A percentile compares a stretch with the other conserved stretches of the same genome.
These are phyloP conservation scores for Ambrosia trifida DNA, from an alignment of 129 eudicot genomes.

Conservation along the genomic window DNA sequence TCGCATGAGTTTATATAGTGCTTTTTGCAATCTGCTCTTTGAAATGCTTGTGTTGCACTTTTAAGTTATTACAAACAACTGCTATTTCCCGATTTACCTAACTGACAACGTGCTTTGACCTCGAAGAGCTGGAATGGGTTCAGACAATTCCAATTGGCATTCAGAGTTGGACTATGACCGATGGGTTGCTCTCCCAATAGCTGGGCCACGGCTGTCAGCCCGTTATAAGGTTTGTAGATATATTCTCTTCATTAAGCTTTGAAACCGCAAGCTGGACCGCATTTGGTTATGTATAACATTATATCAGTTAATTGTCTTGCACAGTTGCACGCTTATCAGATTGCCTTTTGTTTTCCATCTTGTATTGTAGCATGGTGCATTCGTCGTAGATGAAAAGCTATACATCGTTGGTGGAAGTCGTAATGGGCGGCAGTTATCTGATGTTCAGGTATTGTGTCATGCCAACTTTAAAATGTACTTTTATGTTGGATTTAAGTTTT, in stretches of 20 bases:
- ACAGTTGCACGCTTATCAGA: not conserved
- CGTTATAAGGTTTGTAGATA: slow-evolving; percentile 65
- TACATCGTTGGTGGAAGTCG: slow-evolving; percentile 94
- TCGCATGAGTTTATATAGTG: not conserved
- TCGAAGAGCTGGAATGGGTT: slow-evolving; percentile 49
- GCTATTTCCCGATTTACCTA: not conserved
- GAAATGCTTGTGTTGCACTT: slow-evolving; percentile 13
- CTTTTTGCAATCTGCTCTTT: not conserved
- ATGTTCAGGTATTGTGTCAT: slow-evolving; percentile 63
- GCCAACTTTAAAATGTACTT: slow-evolving; percentile 10
- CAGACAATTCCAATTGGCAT: slow-evolving; percentile 49
- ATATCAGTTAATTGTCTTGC: slow-evolving; percentile 11
- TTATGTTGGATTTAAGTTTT: not conserved
- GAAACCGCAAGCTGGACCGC: slow-evolving; percentile 7
- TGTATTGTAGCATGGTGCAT: slow-evolving; percentile 73
- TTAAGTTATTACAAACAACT: slow-evolving; percentile 4
- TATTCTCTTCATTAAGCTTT: not conserved
- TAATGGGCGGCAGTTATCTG: slow-evolving; percentile 82
- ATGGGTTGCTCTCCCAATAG: slow-evolving; percentile 65
- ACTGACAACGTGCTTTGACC: slow-evolving; percentile 18
- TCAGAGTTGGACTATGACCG: slow-evolving; percentile 51
- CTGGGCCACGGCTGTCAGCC: slow-evolving; percentile 61
- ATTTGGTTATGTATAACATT: slow-evolving; percentile 16
- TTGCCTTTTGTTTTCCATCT: slow-evolving; percentile 24
- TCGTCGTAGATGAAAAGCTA: slow-evolving; percentile 56